A percentile compares a stretch with the other conserved stretches of the same genome.
Evolutionary conservation across 192 early-diverging fungal genomes (phyloP).

Genomic region (Borealophlyctis nickersoniae): DNA sequence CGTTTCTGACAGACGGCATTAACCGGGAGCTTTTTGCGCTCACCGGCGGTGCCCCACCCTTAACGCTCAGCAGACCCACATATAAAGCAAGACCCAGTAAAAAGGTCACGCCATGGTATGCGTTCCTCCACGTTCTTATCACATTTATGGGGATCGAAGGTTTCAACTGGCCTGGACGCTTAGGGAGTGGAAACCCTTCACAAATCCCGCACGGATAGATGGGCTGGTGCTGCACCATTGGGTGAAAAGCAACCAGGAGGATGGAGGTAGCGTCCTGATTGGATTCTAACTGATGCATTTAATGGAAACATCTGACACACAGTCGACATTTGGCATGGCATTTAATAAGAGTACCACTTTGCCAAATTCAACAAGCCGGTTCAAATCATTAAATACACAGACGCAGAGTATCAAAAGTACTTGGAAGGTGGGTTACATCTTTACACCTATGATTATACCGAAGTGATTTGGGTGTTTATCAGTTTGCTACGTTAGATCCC

Average conservation of each 20-base stretch:
- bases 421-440: constrained; percentile 51
- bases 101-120: constrained; percentile 64
- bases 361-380: constrained; percentile 73
- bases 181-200: constrained; percentile 68
- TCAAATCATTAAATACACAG: constrained; percentile 67
- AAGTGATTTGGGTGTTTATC: too few relatives aligned
- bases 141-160: too few relatives aligned
- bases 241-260: constrained; percentile 70
- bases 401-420: constrained; percentile 81
- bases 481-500: constrained; percentile 34
- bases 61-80: constrained; percentile 51
- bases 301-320: too few relatives aligned
- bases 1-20: constrained; percentile 26
- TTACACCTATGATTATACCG: too few relatives aligned
- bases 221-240: constrained; percentile 74
- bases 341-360: constrained; percentile 65
- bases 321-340: constrained; percentile 4
- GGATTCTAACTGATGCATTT: not conserved
- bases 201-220: constrained; percentile 75
- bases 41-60: constrained; percentile 66
- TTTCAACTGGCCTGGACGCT: too few relatives aligned
- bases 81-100: constrained; percentile 72
- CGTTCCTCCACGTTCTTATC: too few relatives aligned
- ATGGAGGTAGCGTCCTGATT: constrained; percentile 25
- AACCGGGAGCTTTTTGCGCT: constrained; percentile 62